Conservation (phyloP, 1,284 basidiomycete species). For the Ceratobasidium sp. region DNA sequence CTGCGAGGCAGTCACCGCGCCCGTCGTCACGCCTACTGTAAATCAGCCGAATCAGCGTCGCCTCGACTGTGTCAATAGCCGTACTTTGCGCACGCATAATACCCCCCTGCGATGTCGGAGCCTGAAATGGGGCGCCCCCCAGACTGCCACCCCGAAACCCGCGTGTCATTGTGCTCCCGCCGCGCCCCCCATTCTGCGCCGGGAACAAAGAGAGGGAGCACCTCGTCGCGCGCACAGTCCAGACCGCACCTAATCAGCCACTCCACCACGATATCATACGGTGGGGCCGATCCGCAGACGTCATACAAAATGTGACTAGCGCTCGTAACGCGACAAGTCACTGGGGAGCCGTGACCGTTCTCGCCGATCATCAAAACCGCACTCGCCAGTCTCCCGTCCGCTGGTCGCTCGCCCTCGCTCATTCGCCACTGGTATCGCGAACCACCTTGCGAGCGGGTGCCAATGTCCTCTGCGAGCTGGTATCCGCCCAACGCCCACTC, state of each 20-base stretch:
- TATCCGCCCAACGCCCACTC: too few species aligned
- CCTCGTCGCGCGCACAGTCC: background rate
- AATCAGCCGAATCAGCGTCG: too few species aligned
- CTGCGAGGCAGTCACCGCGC: background rate
- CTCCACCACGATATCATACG: background rate
- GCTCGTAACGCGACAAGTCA: background rate
- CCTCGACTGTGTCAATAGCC: too few species aligned
- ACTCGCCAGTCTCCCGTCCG: background rate
- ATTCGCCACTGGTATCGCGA: background rate
- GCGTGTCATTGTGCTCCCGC: constrained; percentile 7
- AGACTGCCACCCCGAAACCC: constrained; percentile 5
- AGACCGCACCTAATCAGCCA: too few species aligned
- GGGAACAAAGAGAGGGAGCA: background rate
- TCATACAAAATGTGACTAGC: background rate
- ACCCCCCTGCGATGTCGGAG: background rate
- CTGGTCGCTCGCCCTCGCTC: background rate
- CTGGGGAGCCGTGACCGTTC: background rate
- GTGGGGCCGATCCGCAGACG: too few species aligned
- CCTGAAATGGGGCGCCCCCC: background rate
- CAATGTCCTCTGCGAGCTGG: background rate
- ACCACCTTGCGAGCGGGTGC: background rate
- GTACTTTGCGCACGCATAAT: too few species aligned
- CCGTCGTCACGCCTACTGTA: background rate
- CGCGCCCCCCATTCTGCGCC: background rate
- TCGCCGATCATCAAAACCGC: constrained; percentile 7